Conservation (phyloP, 2,329 filamentous ascomycete species). For the Colletotrichum spaethianum region DNA sequence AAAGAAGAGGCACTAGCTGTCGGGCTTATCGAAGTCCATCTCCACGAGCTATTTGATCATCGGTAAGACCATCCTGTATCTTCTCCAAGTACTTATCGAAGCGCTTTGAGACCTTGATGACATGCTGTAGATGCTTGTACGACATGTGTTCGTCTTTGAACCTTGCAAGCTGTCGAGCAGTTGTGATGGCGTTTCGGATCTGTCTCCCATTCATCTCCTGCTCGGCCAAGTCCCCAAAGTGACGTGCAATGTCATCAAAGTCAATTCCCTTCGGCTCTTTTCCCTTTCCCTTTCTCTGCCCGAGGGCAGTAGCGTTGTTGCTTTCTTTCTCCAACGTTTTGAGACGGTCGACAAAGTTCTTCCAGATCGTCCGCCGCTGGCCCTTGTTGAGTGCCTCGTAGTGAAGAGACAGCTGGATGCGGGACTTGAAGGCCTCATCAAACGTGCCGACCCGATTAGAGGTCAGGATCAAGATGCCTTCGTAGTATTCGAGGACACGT, state of each 20-base stretch:
- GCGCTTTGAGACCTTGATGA: not conserved
- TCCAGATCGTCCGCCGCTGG: constrained; percentile 38
- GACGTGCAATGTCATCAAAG: not conserved
- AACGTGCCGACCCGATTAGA: constrained; percentile 49
- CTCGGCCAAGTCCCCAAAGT: not conserved
- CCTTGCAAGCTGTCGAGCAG: not conserved
- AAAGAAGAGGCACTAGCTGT: not conserved
- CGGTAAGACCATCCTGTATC: not conserved
- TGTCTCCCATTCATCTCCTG: not conserved
- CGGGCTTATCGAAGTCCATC: not conserved
- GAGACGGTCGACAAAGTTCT: not conserved
- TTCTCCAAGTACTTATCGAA: not conserved
- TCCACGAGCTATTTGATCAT: not conserved
- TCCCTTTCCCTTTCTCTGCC: not conserved
- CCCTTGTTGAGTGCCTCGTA: constrained; percentile 45
- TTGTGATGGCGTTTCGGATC: not conserved
- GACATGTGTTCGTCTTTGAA: not conserved
- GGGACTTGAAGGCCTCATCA: constrained; percentile 54
- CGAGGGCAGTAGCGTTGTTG: too few relatives aligned
- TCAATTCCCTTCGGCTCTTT: not conserved
- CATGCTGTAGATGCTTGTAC: not conserved
- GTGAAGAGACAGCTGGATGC: constrained; percentile 52
- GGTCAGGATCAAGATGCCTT: too few relatives aligned
- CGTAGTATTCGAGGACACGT: constrained; percentile 47
- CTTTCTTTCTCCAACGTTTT: not conserved